Conservation (phyloP, 345 rosid genomes). For the Salix purpurea region DNA sequence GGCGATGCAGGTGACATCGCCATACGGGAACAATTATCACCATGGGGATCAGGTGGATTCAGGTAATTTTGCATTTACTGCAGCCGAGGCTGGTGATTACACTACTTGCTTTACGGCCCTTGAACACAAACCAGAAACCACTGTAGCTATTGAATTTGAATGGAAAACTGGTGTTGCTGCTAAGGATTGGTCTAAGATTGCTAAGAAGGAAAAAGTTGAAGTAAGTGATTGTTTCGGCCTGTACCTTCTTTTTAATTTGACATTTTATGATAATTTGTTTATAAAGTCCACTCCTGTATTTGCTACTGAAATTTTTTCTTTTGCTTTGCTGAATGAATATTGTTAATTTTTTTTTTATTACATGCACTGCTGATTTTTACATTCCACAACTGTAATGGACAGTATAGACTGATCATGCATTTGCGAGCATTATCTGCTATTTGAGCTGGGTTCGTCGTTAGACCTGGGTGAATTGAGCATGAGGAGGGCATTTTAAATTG, state of each 20-base stretch:
- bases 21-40: constrained; percentile 53
- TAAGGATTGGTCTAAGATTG: constrained; percentile 73
- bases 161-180: constrained; percentile 76
- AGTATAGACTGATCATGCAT: too few species aligned
- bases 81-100: constrained; percentile 58
- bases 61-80: constrained; percentile 69
- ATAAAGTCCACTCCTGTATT: not conserved
- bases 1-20: constrained; percentile 51
- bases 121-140: constrained; percentile 30
- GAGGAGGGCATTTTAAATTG: too few species aligned
- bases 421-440: too few species aligned
- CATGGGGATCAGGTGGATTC: constrained; percentile 51
- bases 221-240: constrained; percentile 28
- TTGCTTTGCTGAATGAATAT: not conserved
- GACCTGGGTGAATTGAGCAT: too few species aligned
- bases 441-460: too few species aligned
- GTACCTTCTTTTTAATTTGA: not conserved
- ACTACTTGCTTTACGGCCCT: constrained; percentile 55
- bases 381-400: not conserved
- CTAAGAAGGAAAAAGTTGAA: constrained; percentile 64
- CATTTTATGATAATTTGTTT: not conserved
- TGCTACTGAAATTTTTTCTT: not conserved
- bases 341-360: not conserved
- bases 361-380: not conserved
- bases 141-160: constrained; percentile 55